phyloP scores from a whole-genome alignment of 1,139 yeast species.

The Debaryomyces sp. region DNA sequence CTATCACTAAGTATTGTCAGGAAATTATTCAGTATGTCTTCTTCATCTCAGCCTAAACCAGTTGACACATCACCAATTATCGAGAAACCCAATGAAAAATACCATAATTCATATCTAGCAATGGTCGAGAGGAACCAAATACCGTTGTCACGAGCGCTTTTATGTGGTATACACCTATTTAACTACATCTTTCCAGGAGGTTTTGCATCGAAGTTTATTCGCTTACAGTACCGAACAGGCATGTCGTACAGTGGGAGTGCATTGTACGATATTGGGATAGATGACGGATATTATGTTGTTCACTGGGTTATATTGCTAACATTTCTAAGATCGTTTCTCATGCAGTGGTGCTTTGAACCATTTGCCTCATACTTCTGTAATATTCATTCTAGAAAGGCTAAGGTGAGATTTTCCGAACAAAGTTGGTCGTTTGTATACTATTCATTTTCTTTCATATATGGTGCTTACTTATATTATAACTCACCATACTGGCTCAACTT shows the following conservation, averaged over 20 bases:
- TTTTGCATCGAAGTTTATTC: slow-evolving; percentile 47
- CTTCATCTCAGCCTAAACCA: neutral
- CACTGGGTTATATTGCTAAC: slow-evolving; percentile 60
- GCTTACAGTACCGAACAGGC: slow-evolving; percentile 48
- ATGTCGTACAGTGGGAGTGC: slow-evolving; percentile 17
- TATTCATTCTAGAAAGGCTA: slow-evolving; percentile 53
- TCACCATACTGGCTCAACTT: slow-evolving; percentile 64
- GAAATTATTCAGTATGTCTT: slow-evolving; percentile 1
- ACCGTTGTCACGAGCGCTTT: slow-evolving; percentile 32
- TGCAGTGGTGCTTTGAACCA: slow-evolving; percentile 63
- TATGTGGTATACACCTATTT: slow-evolving; percentile 29
- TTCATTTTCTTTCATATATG: slow-evolving; percentile 55
- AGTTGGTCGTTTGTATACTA: slow-evolving; percentile 78
- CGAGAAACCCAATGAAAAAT: slow-evolving; percentile 12
- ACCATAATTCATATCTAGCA: slow-evolving; percentile 30
- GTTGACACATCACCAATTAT: neutral
- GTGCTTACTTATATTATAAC: slow-evolving; percentile 56
- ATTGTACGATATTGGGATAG: slow-evolving; percentile 55
- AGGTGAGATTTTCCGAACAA: slow-evolving; percentile 80
- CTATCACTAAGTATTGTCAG: neutral
- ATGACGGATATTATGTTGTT: slow-evolving; percentile 59
- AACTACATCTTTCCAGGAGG: slow-evolving; percentile 28
- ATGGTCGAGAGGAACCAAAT: slow-evolving; percentile 44
- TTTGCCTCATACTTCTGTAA: slow-evolving; percentile 50
- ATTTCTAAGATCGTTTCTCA: slow-evolving; percentile 59